phyloP scores from a whole-genome alignment of 129 eudicot species.

The Escallonia herrerae region DNA sequence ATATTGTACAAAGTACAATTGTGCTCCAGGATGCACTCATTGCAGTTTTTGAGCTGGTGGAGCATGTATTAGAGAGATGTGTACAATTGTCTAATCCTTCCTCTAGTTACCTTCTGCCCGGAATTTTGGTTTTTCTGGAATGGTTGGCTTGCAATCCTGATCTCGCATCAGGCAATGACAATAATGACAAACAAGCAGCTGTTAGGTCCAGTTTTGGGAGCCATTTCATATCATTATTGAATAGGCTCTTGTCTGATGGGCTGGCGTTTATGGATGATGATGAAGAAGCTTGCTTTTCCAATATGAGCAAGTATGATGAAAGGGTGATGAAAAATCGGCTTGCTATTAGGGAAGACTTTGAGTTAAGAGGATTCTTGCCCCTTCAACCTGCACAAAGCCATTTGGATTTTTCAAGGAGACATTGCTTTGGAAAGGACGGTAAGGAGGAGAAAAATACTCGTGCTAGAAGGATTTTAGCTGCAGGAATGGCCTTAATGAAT shows the following conservation, averaged over 20 bases:
- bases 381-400: slow-evolving; percentile 47
- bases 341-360: slow-evolving; percentile 70
- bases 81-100: slow-evolving; percentile 36
- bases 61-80: slow-evolving; percentile 38
- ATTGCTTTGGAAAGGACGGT: slow-evolving; percentile 28
- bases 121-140: slow-evolving; percentile 47
- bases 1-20: slow-evolving; percentile 44
- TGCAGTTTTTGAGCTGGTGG: slow-evolving; percentile 37
- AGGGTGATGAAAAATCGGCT: slow-evolving; percentile 36
- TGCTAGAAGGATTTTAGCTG: slow-evolving; percentile 44
- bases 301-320: slow-evolving; percentile 52
- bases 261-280: slow-evolving; percentile 28
- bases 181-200: slow-evolving; percentile 26
- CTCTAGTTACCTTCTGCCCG: slow-evolving; percentile 45
- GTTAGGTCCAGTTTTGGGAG: slow-evolving; percentile 38
- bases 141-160: slow-evolving; percentile 58
- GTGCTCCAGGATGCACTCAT: slow-evolving; percentile 35
- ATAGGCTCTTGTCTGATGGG: slow-evolving; percentile 35
- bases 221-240: slow-evolving; percentile 38
- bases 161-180: slow-evolving; percentile 26
- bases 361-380: slow-evolving; percentile 59
- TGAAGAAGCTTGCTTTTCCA: slow-evolving; percentile 34
- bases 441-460: slow-evolving; percentile 44
- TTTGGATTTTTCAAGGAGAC: slow-evolving; percentile 55
- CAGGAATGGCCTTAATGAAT: slow-evolving; percentile 43